A percentile compares a stretch with the other conserved stretches of the same genome.
These are phyloP conservation scores for Cubamyces lactineus DNA, from an alignment of 768 basidiomycete species.

Conservation along the genomic window DNA sequence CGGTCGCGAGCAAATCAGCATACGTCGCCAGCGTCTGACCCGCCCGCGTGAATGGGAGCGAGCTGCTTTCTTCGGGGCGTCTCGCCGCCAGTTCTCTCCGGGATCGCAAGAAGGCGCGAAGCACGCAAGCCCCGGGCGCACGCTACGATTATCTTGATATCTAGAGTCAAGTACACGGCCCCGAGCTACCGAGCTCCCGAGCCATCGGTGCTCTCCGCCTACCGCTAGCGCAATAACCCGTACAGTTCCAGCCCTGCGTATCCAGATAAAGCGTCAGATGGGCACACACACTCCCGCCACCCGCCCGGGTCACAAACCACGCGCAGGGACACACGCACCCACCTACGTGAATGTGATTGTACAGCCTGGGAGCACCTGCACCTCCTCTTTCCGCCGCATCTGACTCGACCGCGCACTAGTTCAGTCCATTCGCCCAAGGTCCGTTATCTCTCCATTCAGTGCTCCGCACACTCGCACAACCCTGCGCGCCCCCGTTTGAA, in stretches of 20 bases:
- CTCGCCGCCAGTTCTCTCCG: constrained; percentile 15
- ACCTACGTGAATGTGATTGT: constrained; percentile 1
- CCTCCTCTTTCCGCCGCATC: neutral
- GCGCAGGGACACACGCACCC: constrained; percentile 16
- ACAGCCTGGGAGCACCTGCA: neutral
- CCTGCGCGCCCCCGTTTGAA: neutral
- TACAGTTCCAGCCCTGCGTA: constrained; percentile 8
- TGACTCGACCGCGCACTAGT: constrained; percentile 2
- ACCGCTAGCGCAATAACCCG: constrained; percentile 5
- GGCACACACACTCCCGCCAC: constrained; percentile 3
- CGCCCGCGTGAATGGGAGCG: constrained; percentile 5
- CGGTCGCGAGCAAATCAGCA: constrained; percentile 3
- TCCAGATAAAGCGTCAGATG: constrained; percentile 19
- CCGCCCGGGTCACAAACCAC: constrained; percentile 7
- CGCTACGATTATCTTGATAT: constrained; percentile 25
- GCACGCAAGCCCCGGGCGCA: constrained; percentile 11
- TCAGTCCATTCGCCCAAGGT: neutral
- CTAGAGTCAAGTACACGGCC: constrained; percentile 22
- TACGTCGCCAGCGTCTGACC: neutral
- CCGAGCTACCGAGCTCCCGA: constrained; percentile 20
- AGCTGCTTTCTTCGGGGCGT: constrained; percentile 11
- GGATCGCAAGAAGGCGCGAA: constrained; percentile 23
- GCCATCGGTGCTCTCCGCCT: neutral
- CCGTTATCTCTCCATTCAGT: constrained; percentile 13
- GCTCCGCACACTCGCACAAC: neutral